A percentile compares a stretch with the other conserved stretches of the same genome.
Conservation (phyloP, 148 eudicot genomes). For the Fagopyrum homotropicum region DNA sequence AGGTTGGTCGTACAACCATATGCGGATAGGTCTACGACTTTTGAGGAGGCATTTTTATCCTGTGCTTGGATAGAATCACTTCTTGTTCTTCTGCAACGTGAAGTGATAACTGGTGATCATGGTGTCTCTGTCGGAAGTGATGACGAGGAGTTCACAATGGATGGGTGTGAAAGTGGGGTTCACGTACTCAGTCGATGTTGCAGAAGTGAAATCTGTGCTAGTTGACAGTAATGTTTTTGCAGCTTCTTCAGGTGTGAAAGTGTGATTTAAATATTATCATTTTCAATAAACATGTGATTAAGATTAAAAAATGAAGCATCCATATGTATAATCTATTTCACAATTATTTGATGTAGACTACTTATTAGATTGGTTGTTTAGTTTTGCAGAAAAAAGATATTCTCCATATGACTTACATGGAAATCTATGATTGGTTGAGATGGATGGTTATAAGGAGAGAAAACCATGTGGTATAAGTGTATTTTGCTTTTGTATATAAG, state of each 20-base stretch:
- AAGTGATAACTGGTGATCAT: constrained; percentile 73
- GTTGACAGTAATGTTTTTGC: constrained; percentile 16
- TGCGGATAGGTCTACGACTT: constrained; percentile 71
- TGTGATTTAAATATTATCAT: too few species aligned
- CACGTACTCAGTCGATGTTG: constrained; percentile 17
- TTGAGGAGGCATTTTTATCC: constrained; percentile 86
- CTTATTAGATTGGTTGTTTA: too few species aligned
- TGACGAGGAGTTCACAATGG: constrained; percentile 20
- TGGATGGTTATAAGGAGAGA: too few species aligned
- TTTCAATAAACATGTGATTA: too few species aligned
- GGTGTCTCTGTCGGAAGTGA: constrained; percentile 38
- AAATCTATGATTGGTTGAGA: too few species aligned
- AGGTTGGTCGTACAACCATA: constrained; percentile 97
- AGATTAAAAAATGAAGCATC: too few species aligned
- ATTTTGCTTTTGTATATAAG: background rate
- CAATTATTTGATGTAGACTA: too few species aligned
- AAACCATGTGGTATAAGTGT: background rate
- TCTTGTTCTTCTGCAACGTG: constrained; percentile 90
- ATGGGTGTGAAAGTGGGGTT: constrained; percentile 26
- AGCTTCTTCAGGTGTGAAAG: constrained; percentile 15
- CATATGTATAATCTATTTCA: too few species aligned
- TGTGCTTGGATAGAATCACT: constrained; percentile 95
- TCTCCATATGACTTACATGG: too few species aligned
- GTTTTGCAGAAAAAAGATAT: too few species aligned
- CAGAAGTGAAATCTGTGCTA: constrained; percentile 20